phyloP scores from a whole-genome alignment of 352 stramenopile species.

The Poterioochromonas sp. region DNA sequence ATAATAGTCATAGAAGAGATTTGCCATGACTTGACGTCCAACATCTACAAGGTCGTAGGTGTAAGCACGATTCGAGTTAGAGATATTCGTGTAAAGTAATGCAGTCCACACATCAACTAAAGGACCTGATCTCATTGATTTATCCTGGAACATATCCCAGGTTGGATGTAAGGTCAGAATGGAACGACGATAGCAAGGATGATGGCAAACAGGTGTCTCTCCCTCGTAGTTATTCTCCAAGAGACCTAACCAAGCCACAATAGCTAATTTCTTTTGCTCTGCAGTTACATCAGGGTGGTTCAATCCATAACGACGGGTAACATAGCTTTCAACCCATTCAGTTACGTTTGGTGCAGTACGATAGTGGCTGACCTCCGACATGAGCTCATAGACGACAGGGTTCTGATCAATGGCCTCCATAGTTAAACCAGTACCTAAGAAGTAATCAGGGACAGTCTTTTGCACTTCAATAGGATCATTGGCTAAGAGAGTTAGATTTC shows the following conservation, averaged over 20 bases:
- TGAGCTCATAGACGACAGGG: background rate
- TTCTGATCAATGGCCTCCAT: slow-evolving; percentile 14
- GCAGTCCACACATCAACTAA: background rate
- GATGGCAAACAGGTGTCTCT: background rate
- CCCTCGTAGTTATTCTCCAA: background rate
- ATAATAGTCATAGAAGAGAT: background rate
- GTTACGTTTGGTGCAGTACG: background rate
- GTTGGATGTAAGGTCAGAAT: background rate
- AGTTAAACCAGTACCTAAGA: background rate
- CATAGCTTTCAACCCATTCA: background rate
- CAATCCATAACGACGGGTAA: background rate
- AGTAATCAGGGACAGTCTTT: background rate
- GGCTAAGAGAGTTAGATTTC: background rate
- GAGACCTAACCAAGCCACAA: background rate
- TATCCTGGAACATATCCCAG: background rate
- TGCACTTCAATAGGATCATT: background rate
- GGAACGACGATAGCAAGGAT: background rate
- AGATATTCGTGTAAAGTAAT: background rate
- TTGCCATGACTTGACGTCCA: background rate
- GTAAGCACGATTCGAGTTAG: background rate
- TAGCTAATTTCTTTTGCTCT: background rate
- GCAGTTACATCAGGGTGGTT: background rate
- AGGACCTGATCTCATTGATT: background rate
- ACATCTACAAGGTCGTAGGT: background rate
- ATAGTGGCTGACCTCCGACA: background rate